Percentiles rank a stretch among this genome's conserved stretches.
phyloP scores from a whole-genome alignment of 176 grass and related monocot genomes.

The Juncus inflexus region DNA sequence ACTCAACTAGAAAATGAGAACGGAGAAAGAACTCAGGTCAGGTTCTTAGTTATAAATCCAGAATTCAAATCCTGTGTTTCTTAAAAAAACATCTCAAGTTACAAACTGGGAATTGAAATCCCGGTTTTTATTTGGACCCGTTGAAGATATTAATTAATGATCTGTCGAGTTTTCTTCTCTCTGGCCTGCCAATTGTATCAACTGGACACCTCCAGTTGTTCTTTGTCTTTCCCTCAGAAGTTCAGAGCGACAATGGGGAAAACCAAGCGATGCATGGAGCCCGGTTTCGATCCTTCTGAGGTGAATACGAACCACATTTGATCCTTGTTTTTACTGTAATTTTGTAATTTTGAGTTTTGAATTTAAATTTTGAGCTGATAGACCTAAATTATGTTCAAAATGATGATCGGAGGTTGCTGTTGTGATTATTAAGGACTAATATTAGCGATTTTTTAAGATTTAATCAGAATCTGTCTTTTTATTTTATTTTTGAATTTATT shows the following conservation, averaged over 20 bases:
- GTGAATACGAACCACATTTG: neutral
- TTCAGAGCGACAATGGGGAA: neutral
- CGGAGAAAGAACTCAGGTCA: no score
- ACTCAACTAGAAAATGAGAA: neutral
- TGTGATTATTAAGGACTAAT: no score
- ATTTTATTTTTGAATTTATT: neutral
- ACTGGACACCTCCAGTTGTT: neutral
- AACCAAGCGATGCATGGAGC: neutral
- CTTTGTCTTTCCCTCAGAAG: neutral
- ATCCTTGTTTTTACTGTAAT: no score
- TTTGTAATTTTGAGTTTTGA: neutral
- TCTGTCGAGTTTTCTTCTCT: neutral
- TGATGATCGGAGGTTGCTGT: no score
- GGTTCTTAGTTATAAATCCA: no score
- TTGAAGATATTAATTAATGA: neutral
- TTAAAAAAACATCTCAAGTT: conserved; percentile 7
- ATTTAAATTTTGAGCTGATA: neutral
- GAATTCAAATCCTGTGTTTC: no score
- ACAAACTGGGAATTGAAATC: neutral
- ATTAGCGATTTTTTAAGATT: no score
- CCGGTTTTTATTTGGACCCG: no score
- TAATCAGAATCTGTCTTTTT: neutral
- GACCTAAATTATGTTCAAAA: neutral
- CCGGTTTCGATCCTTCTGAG: neutral
- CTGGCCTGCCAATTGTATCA: neutral